Conservation (phyloP, 345 rosid genomes). For the Eucalyptus brandiana region DNA sequence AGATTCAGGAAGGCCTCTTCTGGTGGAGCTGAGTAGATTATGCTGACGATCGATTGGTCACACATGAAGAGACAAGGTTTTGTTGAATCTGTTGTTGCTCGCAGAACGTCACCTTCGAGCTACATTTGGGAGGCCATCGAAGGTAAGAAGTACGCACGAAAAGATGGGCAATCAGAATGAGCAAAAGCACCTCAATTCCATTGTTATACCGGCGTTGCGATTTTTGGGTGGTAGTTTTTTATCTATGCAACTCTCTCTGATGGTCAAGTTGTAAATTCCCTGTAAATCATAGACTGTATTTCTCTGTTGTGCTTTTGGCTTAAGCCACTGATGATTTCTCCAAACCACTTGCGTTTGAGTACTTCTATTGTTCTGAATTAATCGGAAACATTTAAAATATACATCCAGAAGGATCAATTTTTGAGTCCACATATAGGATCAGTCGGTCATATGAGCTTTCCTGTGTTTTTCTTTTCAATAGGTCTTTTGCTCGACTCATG, state of each 20-base stretch:
- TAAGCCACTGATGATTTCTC: background rate
- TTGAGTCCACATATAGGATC: background rate
- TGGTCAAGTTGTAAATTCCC: background rate
- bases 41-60: background rate
- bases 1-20: slow-evolving; percentile 17
- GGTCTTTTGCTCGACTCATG: background rate
- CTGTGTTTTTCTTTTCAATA: background rate
- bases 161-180: background rate
- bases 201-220: background rate
- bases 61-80: background rate
- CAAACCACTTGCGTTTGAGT: background rate
- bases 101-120: background rate
- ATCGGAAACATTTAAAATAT: background rate
- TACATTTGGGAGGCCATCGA: background rate
- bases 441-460: background rate
- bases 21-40: background rate
- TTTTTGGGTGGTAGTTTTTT: background rate
- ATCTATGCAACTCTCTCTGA: background rate
- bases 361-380: background rate
- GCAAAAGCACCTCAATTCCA: background rate
- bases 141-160: background rate
- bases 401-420: background rate
- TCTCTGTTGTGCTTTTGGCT: background rate
- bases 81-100: background rate
- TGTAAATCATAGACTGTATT: background rate